Evolutionary conservation across 164 flowering plant species (phyloP).

Genomic region (Liquidambar formosana): DNA sequence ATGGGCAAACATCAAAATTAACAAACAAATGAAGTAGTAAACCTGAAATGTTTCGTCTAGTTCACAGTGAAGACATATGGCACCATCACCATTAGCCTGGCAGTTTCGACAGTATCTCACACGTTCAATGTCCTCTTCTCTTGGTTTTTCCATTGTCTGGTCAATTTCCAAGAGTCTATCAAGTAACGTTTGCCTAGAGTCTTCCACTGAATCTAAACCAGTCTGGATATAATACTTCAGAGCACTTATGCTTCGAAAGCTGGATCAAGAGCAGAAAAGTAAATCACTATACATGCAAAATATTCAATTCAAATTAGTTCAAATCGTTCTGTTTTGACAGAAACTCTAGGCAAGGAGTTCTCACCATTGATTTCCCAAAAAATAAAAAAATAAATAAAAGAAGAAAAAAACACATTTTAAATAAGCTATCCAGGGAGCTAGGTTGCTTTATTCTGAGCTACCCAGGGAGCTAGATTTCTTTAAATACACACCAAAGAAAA

Average conservation of each 20-base stretch:
- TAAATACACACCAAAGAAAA: too few species aligned
- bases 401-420: too few species aligned
- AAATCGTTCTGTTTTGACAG: too few species aligned
- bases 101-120: slow-evolving; percentile 75
- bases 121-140: slow-evolving; percentile 72
- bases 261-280: slow-evolving; percentile 26
- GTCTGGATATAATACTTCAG: slow-evolving; percentile 74
- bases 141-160: slow-evolving; percentile 82
- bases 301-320: too few species aligned
- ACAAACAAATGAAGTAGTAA: slow-evolving; percentile 10
- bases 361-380: too few species aligned
- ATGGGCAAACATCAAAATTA: neutral
- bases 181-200: slow-evolving; percentile 59
- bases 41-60: slow-evolving; percentile 86
- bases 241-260: slow-evolving; percentile 66
- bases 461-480: too few species aligned
- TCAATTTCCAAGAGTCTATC: slow-evolving; percentile 75
- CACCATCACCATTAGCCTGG: slow-evolving; percentile 61
- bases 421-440: too few species aligned
- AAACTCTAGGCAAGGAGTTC: too few species aligned
- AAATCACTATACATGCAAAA: neutral
- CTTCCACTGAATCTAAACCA: slow-evolving; percentile 69
- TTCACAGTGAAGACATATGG: slow-evolving; percentile 77
- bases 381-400: too few species aligned
- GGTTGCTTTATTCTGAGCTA: too few species aligned